Evolutionary conservation across 2,329 filamentous ascomycete genomes (phyloP).

Genomic region (Colletotrichum cordylinicola): DNA sequence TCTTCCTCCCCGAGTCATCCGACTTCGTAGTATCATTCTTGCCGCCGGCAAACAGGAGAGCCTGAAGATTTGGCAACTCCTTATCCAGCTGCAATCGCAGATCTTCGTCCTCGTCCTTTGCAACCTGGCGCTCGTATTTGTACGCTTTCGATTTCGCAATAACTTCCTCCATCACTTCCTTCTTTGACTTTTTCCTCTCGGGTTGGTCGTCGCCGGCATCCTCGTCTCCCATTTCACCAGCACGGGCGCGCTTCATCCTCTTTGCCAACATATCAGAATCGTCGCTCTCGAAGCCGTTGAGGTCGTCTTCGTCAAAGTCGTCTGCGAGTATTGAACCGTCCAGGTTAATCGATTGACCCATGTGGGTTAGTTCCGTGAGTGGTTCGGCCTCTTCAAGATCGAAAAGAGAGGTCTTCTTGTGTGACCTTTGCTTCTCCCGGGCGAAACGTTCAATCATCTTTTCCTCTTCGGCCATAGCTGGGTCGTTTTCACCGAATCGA

Average conservation of each 20-base stretch:
- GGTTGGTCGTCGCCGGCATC: conserved; percentile 62
- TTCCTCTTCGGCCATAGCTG: conserved; percentile 91
- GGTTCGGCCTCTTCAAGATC: conserved; percentile 85
- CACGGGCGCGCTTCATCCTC: conserved; percentile 62
- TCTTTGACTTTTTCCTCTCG: conserved; percentile 90
- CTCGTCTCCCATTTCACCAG: conserved; percentile 43
- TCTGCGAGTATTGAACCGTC: conserved; percentile 54
- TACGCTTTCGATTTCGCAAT: conserved; percentile 96
- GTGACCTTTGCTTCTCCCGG: conserved; percentile 79
- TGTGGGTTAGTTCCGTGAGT: conserved; percentile 77
- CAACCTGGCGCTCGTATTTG: conserved; percentile 91
- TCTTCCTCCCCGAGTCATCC: conserved; percentile 30
- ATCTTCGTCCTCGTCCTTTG: conserved; percentile 93
- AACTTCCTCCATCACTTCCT: conserved; percentile 97
- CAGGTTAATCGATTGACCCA: conserved; percentile 76
- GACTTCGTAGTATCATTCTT: conserved; percentile 30
- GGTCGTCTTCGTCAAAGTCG: conserved; percentile 81
- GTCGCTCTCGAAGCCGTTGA: conserved; percentile 66
- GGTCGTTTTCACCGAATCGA: conserved; percentile 94
- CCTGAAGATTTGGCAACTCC: conserved; percentile 78
- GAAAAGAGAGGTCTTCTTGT: conserved; percentile 82
- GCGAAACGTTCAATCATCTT: conserved; percentile 91
- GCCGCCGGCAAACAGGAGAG: conserved; percentile 66
- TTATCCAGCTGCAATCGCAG: conserved; percentile 84
- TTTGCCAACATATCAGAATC: conserved; percentile 59